Percentiles rank a stretch among this genome's conserved stretches.
Conservation (phyloP, 2,329 filamentous ascomycete genomes). For the Cladosporium sp. region DNA sequence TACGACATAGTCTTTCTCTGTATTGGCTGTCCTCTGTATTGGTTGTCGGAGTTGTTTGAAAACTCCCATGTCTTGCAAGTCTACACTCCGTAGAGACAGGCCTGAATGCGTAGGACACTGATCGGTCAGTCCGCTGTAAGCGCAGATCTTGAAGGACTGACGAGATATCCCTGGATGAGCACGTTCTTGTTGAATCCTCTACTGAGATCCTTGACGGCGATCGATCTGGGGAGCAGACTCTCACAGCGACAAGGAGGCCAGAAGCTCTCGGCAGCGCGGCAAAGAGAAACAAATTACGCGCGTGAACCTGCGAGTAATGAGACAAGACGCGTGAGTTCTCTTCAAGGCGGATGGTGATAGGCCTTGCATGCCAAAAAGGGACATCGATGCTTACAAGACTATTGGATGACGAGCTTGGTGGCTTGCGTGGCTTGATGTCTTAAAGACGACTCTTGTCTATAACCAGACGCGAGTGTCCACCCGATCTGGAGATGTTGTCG, state of each 20-base stretch:
- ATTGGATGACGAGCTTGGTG: slow-evolving; percentile 5
- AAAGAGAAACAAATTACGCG: background rate
- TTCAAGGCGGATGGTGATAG: background rate
- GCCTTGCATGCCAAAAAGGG: background rate
- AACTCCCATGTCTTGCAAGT: background rate
- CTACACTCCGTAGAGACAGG: background rate
- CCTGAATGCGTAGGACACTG: background rate
- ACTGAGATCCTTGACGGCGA: background rate
- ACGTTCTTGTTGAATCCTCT: slow-evolving; percentile 9
- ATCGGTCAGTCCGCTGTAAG: background rate
- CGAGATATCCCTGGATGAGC: background rate
- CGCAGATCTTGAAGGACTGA: background rate
- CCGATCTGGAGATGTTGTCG: background rate
- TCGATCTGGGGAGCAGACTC: background rate
- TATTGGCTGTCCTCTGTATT: no score
- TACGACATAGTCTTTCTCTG: no score
- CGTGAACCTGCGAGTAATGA: background rate
- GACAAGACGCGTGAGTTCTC: background rate
- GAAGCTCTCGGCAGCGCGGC: background rate
- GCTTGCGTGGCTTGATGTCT: slow-evolving; percentile 4
- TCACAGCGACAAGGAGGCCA: background rate
- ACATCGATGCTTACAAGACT: background rate
- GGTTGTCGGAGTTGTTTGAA: no score
- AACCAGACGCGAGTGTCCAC: background rate
- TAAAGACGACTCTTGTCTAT: background rate